Evolutionary conservation across 2,329 filamentous ascomycete genomes (phyloP), one percentile per base, ranked within the genome.

Genomic region (Hansfordia pulvinata): DNA sequence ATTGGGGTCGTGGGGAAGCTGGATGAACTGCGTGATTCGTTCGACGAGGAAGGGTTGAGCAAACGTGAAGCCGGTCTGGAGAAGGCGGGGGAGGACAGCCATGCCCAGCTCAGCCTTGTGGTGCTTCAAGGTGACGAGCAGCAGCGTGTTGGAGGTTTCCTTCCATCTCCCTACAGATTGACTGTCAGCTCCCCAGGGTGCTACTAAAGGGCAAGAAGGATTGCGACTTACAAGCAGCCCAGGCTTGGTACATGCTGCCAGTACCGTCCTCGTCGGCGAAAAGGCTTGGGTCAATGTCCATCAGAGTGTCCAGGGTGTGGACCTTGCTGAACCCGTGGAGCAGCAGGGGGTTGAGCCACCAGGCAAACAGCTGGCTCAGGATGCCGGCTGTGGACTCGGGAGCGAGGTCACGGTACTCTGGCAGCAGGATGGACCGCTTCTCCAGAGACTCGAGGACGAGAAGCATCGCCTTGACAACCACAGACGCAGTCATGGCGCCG

Each of bases 51-150:
- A 43, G 3, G 41, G 47, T 14, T 49, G 46, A 3, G 45, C 45
- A 10, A 50, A 44, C 7, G 31, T 44, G 18, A 50, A 34, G 2
- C 37, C 44, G 27, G 50, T 38, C 13, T 43, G 39, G 1, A 39
- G 30, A 14, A 49, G 9, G 2, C 47, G 39, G 2, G 46, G 43
- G 3, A 46, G 30, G 4, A 36, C 31, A n/a, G 47, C 46, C 1
- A 36, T 25, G 0, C 46, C 17, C 2, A 63, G 47, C 7, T 8
- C 4, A n/a, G 23, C 23, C 17, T 24, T 24, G 6, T n/a, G n/a
- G n/a, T n/a, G n/a, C n/a, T n/a, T n/a, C n/a, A n/a, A n/a, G n/a
- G n/a, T n/a, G n/a, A n/a, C n/a, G n/a, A n/a, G n/a, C n/a, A n/a
- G n/a, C n/a, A n/a, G n/a, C n/a, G n/a, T n/a, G n/a, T n/a, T n/a